phyloP scores from a whole-genome alignment of 805 yeast species.

The Suhomyces sp. region DNA sequence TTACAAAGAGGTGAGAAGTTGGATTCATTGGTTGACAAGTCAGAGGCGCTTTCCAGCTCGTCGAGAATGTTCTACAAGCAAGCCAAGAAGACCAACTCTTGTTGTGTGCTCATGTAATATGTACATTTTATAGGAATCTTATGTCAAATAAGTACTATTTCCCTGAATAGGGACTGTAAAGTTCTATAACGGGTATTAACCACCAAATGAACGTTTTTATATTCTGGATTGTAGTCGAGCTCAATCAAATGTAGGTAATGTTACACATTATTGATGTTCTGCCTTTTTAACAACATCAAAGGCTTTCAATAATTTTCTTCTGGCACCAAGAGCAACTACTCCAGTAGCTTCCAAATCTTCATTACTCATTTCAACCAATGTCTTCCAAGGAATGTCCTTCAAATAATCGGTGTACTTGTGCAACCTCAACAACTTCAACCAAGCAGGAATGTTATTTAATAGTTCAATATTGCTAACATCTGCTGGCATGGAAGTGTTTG shows the following conservation, averaged over 20 bases:
- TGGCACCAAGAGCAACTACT: conserved; percentile 92
- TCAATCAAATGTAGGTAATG: no score
- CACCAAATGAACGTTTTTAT: no score
- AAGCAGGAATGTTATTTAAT: conserved; percentile 79
- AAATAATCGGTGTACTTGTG: conserved; percentile 92
- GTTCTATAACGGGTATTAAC: no score
- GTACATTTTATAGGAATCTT: conserved; percentile 4
- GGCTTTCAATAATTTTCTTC: conserved; percentile 89
- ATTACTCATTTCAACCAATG: conserved; percentile 70
- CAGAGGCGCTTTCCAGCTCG: conserved; percentile 84
- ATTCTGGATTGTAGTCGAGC: no score
- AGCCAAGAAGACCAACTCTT: conserved; percentile 70
- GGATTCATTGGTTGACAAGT: conserved; percentile 91
- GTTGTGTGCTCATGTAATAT: conserved; percentile 25
- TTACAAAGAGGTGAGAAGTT: conserved; percentile 95
- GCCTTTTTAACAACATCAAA: conserved; percentile 68
- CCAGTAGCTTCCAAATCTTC: conserved; percentile 72
- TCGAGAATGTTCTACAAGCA: conserved; percentile 95
- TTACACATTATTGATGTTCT: no score
- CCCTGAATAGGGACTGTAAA: not conserved
- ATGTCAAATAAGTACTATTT: conserved; percentile 5
- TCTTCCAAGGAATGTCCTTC: conserved; percentile 73
- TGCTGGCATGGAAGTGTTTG: conserved; percentile 37
- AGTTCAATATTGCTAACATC: conserved; percentile 45
- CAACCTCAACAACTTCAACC: conserved; percentile 85